Base-by-base conservation (phyloP, 2,329 filamentous ascomycete species). In the Erysiphe neolycopersici region DNA sequence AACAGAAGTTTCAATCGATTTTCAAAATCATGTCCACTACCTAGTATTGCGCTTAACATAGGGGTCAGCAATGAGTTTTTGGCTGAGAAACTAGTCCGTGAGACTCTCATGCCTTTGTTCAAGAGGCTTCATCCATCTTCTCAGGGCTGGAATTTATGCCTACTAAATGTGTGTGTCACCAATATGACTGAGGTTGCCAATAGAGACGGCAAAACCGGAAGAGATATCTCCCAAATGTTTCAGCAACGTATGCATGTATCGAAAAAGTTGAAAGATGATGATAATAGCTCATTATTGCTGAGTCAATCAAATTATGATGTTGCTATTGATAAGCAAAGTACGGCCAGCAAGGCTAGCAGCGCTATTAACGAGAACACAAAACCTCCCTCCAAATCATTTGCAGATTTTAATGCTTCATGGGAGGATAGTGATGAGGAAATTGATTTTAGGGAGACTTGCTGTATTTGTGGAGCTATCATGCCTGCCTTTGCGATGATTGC, bases 191-290 rank as follows among this genome's bases (percentile, higher is more conserved):
- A 68, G 36, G 64, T 62, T 14, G 71, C 69, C 4, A 47, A 51
- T 45, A 38, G 47, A 53, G 56, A 55, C 29, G 64, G 61, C n/a
- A 81, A 80, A 1, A 26, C 22, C 8, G 22, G 22, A 26, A 67
- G 79, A 49, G 76, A 93, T 53, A 93, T 94, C 50, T 68, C 69
- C 1, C 69, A 65, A 53, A 91, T 94, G 83, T 91, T 94, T 84
- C 44, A 72, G 67, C 47, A 36, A 36, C 17, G 12, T 26, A 6
- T 26, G 22, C 22, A 26, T 5, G 22, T 26, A 26, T 9, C 22
- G 22, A 26, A 26, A 6, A 6, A 26, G 8, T 26, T 6, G 6
- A 26, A 26, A 5, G 8, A 26, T 26, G 22, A 26, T 26, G 6
- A 9, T 26, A 26, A 9, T 26, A 9, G 22, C 8, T 5, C 22